Percentiles rank a stretch among this genome's conserved stretches.
These are phyloP conservation scores for Leishmania major DNA, from an alignment of 208 protist species.

Conservation along the genomic window DNA sequence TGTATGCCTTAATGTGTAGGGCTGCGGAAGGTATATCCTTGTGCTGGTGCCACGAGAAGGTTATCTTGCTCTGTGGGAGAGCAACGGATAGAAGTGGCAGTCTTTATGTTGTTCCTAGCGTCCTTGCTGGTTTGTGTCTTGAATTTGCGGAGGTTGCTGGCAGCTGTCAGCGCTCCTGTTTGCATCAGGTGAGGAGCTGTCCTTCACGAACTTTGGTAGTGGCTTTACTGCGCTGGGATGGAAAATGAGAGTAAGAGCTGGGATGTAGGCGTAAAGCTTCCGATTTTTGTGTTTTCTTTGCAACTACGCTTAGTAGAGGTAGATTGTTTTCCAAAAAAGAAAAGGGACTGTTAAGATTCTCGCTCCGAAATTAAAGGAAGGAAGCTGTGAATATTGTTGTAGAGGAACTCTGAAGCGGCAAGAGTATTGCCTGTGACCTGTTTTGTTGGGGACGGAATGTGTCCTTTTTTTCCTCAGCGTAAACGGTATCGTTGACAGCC, in stretches of 20 bases:
- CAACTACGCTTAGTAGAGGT: no score
- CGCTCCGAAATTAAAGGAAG: background rate
- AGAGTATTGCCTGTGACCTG: background rate
- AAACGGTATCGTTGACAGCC: no score
- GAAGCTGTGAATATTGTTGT: background rate
- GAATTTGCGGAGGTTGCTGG: background rate
- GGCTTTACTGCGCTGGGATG: background rate
- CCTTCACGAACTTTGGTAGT: background rate
- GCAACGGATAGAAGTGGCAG: background rate
- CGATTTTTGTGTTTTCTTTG: background rate
- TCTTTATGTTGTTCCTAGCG: rapidly evolving
- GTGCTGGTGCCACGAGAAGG: background rate
- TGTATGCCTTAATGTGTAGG: background rate
- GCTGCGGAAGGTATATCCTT: background rate
- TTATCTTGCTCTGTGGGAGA: background rate
- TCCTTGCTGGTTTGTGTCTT: background rate
- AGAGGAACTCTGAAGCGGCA: background rate
- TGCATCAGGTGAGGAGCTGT: no score
- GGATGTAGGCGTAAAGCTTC: background rate
- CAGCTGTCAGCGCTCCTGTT: no score
- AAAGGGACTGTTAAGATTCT: background rate
- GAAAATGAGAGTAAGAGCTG: background rate
- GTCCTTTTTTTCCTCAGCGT: no score
- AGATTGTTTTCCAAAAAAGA: background rate
- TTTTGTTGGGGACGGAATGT: no score